A percentile compares a stretch with the other conserved stretches of the same genome.
phyloP scores from a whole-genome alignment of 257 asterid genomes.

The Apocynum venetum region DNA sequence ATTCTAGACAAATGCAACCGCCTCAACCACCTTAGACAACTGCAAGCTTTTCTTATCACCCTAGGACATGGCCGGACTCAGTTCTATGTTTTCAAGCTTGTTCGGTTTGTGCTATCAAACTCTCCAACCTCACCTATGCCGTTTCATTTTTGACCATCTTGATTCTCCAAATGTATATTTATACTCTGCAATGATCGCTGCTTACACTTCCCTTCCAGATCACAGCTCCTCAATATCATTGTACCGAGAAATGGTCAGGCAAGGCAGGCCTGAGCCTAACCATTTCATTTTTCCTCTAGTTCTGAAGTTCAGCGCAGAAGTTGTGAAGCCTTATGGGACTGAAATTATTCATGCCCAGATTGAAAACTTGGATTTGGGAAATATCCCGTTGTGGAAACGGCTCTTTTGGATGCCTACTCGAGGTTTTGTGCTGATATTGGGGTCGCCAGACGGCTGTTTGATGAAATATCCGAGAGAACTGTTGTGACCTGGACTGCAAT shows the following conservation, averaged over 20 bases:
- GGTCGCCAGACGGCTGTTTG: slow-evolving; percentile 59
- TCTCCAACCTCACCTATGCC: slow-evolving; percentile 54
- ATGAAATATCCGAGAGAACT: slow-evolving; percentile 59
- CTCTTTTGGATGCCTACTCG: slow-evolving; percentile 54
- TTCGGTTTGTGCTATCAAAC: slow-evolving; percentile 58
- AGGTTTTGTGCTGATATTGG: slow-evolving; percentile 41
- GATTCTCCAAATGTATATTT: slow-evolving; percentile 50
- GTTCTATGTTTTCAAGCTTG: slow-evolving; percentile 71
- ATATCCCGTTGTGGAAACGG: slow-evolving; percentile 59
- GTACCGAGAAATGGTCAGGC: slow-evolving; percentile 58
- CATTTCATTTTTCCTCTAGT: slow-evolving; percentile 57
- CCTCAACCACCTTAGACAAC: slow-evolving; percentile 61
- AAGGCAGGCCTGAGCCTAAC: slow-evolving; percentile 49
- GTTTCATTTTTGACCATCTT: slow-evolving; percentile 58
- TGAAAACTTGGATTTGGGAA: slow-evolving; percentile 46
- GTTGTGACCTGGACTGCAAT: slow-evolving; percentile 82
- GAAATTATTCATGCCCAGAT: slow-evolving; percentile 63
- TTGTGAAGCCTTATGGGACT: slow-evolving; percentile 42
- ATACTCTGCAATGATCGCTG: slow-evolving; percentile 54
- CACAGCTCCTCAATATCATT: slow-evolving; percentile 47
- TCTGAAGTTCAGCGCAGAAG: slow-evolving; percentile 57
- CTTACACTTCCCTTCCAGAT: slow-evolving; percentile 38
- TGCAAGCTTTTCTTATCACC: slow-evolving; percentile 61
- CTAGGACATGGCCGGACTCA: slow-evolving; percentile 64
- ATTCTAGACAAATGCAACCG: slow-evolving; percentile 49